Percentiles rank a stretch among this genome's conserved stretches.
Conservation (phyloP, 306 rosid genomes). For the Vigna reflexopilosa region DNA sequence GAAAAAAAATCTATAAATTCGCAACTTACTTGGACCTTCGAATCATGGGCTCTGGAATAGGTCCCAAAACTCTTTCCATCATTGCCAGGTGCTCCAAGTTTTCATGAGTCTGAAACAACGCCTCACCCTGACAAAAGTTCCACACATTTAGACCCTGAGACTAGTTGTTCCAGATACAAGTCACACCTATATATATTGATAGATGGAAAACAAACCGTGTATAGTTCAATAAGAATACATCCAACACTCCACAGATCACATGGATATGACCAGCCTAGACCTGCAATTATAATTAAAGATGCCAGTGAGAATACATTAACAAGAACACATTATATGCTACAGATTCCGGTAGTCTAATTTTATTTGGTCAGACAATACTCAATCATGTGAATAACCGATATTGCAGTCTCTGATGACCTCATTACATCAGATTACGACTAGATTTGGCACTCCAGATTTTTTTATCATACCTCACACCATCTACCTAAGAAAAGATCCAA, state of each 20-base stretch:
- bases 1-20: not conserved
- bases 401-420: conserved; percentile 32
- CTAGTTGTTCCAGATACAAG: conserved; percentile 38
- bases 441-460: too few species aligned
- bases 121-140: conserved; percentile 73
- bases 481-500: not conserved
- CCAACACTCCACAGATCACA: conserved; percentile 96
- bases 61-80: conserved; percentile 91
- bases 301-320: conserved; percentile 44
- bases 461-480: too few species aligned
- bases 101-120: conserved; percentile 92
- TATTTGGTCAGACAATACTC: not conserved
- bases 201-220: conserved; percentile 63
- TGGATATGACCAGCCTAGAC: conserved; percentile 92
- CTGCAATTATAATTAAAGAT: conserved; percentile 56
- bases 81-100: conserved; percentile 97
- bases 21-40: conserved; percentile 64
- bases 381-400: conserved; percentile 24
- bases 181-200: conserved; percentile 37
- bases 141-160: conserved; percentile 43
- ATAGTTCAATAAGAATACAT: conserved; percentile 84
- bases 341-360: not conserved
- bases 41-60: conserved; percentile 77
- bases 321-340: conserved; percentile 22
- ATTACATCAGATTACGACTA: conserved; percentile 3